Percentiles rank a stretch among this genome's conserved stretches.
Conservation (phyloP, 164 flowering plant species). For the Cinnamomum micranthum region DNA sequence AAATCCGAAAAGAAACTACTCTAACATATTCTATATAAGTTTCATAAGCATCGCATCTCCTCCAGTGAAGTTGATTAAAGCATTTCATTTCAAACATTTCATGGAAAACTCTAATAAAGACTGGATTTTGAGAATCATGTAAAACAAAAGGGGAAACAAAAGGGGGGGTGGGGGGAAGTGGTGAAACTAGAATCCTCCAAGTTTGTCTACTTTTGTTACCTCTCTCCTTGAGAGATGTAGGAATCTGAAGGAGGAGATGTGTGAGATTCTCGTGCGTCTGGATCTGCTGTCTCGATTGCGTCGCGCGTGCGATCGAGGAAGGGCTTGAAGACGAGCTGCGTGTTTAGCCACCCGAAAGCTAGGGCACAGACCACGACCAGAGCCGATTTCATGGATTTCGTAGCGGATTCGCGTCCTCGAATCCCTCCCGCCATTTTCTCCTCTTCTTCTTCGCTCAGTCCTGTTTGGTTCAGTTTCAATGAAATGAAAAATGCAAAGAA, state of each 20-base stretch:
- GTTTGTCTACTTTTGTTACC: neutral
- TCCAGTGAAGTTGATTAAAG: too few relatives aligned
- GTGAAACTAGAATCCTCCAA: neutral
- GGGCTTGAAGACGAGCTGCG: slow-evolving; percentile 78
- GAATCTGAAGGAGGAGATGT: neutral
- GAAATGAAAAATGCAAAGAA: too few relatives aligned
- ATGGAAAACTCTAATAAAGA: too few relatives aligned
- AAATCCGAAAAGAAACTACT: too few relatives aligned
- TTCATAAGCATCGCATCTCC: too few relatives aligned
- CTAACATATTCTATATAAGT: too few relatives aligned
- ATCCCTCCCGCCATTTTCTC: neutral
- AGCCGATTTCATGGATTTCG: slow-evolving; percentile 40
- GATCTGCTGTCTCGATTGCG: slow-evolving; percentile 63
- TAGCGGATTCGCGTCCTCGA: slow-evolving; percentile 21
- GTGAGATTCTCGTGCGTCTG: slow-evolving; percentile 37
- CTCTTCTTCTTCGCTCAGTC: neutral
- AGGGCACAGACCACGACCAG: slow-evolving; percentile 57
- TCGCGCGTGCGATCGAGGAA: slow-evolving; percentile 53
- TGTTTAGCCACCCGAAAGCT: slow-evolving; percentile 65
- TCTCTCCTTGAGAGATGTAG: neutral
- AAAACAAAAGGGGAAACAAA: neutral
- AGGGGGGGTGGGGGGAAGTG: too few relatives aligned
- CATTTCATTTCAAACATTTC: too few relatives aligned
- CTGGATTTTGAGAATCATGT: neutral
- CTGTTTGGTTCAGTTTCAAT: too few relatives aligned